phyloP scores from a whole-genome alignment of 2,329 filamentous ascomycete genomes.

The Epichloe glyceriae region DNA sequence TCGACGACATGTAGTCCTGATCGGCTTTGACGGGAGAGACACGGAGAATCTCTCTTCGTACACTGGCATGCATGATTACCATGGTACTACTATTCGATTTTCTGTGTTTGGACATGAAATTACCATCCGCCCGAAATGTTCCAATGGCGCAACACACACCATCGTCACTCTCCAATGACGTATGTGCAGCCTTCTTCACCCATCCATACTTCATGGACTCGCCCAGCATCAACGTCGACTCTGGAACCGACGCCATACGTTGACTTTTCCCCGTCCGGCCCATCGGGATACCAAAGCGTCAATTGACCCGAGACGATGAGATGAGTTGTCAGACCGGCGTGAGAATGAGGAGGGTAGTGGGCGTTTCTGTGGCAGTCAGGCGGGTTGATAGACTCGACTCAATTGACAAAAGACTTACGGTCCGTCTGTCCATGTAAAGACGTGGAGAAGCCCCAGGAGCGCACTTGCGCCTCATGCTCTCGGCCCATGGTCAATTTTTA shows the following conservation, averaged over 20 bases:
- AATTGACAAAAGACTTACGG: constrained; percentile 38
- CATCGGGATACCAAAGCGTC: constrained; percentile 54
- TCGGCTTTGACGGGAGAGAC: no score
- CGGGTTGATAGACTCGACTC: neutral
- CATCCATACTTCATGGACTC: constrained; percentile 58
- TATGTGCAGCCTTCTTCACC: constrained; percentile 54
- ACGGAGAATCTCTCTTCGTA: no score
- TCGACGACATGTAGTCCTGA: no score
- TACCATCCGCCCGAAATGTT: no score
- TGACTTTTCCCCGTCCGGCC: constrained; percentile 39
- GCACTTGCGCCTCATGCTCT: constrained; percentile 43
- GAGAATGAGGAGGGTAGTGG: constrained; percentile 56
- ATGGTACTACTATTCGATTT: no score
- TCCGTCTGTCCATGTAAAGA: constrained; percentile 60
- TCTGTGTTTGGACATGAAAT: no score
- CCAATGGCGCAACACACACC: neutral
- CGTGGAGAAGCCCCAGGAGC: constrained; percentile 56
- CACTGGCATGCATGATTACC: no score
- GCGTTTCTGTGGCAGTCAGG: constrained; percentile 36
- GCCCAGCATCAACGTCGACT: constrained; percentile 52
- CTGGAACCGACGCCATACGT: constrained; percentile 48
- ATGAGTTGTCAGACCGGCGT: constrained; percentile 53
- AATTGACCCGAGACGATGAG: constrained; percentile 52
- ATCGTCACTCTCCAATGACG: constrained; percentile 44
- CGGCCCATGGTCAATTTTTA: constrained; percentile 12